phyloP scores from a whole-genome alignment of 306 rosid genomes.

The Oemleria cerasiformis region DNA sequence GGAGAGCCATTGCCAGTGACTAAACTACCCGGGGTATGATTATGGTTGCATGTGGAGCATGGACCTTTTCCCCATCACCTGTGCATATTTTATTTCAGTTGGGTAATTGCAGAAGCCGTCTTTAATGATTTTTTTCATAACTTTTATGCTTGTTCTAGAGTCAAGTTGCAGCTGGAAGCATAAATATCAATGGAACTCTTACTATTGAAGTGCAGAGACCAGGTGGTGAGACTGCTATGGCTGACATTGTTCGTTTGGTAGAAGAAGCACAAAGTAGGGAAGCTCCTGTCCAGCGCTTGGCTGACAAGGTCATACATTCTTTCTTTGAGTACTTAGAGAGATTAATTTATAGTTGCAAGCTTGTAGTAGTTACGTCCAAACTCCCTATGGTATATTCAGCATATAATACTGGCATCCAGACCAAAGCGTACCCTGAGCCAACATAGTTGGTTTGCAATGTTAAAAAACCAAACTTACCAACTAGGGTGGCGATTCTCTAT shows the following conservation, averaged over 20 bases:
- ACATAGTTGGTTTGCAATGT: neutral
- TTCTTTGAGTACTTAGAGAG: conserved; percentile 16
- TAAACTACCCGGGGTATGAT: conserved; percentile 87
- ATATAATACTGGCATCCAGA: neutral
- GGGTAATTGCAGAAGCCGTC: conserved; percentile 8
- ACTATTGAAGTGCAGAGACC: conserved; percentile 84
- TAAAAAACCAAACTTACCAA: too few species aligned
- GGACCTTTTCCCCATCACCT: conserved; percentile 3
- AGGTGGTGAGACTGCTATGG: conserved; percentile 90
- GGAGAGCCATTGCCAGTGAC: conserved; percentile 97
- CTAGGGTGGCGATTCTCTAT: too few species aligned
- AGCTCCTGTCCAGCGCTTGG: conserved; percentile 95
- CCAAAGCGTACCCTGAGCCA: neutral
- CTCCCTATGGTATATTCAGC: neutral
- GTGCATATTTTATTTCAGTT: conserved; percentile 1
- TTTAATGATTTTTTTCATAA: conserved; percentile 22
- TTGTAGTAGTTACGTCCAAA: conserved; percentile 10
- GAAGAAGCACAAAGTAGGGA: conserved; percentile 96
- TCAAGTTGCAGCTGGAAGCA: conserved; percentile 94
- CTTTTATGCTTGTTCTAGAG: conserved; percentile 49
- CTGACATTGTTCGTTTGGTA: conserved; percentile 83
- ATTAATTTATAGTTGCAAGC: conserved; percentile 7
- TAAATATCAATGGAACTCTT: conserved; percentile 93
- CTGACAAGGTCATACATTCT: conserved; percentile 71
- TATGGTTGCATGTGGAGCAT: conserved; percentile 3